Evolutionary conservation across 176 grass and related monocot species (phyloP), one percentile per base, ranked within the genome.

Genomic region (Dactylis glomerata): DNA sequence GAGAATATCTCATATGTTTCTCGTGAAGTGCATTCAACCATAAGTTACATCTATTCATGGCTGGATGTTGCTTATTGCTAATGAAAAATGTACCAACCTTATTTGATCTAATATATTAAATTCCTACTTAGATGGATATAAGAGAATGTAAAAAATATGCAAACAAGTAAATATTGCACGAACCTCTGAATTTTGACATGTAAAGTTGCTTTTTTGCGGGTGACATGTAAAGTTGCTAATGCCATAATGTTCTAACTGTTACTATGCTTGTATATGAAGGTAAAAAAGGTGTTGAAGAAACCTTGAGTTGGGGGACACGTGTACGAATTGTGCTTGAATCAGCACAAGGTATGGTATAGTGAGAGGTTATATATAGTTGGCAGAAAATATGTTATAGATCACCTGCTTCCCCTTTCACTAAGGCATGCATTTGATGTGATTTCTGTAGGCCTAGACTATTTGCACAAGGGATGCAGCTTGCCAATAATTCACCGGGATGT

Each of bases 401-500:
- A 0, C 30, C 7, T 42, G 3, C 0, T 78, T 2, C 6, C 14
- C 1, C 1, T 19, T 6, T 40, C 54, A 14, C 1, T 19, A 2
- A 41, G 0, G 23, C 17, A 58, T 49, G 23, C 17, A 58, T 49
- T 59, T 40, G n/a, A 0, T 84, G 40, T 66, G 5, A 84, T 50
- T 10, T 84, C 1, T 44, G 1, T 30, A 88, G 89, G 89, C 10
- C 31, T 91, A 38, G 76, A 91, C 13, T 91, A 91, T 66, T 30
- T 88, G 10, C 89, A 91, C 50, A 84, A 56, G 3, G 89, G 81
- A 17, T 88, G 89, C 46, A 81, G 76, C 17, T 46, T 36, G 19
- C 11, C 83, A 20, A 88, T 91, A 34, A 50, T 91, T 59, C 89
- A 91, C 30, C 6, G 86, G 5, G 89, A 91, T 85, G 82, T 91